These are phyloP conservation scores for Xylariaceae sp. DNA, from an alignment of 2,329 filamentous ascomycete genomes.

Conservation along the genomic window DNA sequence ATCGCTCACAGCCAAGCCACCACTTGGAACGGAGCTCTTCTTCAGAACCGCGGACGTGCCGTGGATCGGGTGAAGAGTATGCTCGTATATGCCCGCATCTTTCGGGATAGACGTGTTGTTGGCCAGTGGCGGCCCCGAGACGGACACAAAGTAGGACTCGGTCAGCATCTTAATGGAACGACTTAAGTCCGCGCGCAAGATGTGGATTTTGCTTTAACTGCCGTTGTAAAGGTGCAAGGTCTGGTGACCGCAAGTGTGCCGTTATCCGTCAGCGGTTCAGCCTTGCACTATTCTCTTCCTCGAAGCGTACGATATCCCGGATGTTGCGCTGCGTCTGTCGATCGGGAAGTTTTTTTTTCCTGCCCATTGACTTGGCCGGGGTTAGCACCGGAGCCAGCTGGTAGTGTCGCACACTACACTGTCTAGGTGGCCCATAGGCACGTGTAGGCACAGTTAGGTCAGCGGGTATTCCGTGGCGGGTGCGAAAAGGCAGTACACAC, in stretches of 20 bases:
- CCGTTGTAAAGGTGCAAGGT: neutral
- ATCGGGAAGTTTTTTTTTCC: neutral
- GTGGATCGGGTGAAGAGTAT: slow-evolving; percentile 73
- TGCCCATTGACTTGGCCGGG: neutral
- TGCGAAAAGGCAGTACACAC: too few relatives aligned
- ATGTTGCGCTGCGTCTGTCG: too few relatives aligned
- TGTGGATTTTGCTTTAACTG: neutral
- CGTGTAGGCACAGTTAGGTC: too few relatives aligned
- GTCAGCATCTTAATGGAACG: slow-evolving; percentile 44
- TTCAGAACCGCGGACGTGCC: slow-evolving; percentile 77
- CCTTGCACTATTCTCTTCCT: neutral
- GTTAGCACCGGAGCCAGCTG: neutral
- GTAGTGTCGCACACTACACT: neutral
- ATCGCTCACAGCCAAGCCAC: slow-evolving; percentile 72
- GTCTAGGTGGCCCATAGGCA: too few relatives aligned
- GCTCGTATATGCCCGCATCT: slow-evolving; percentile 82
- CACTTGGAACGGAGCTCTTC: slow-evolving; percentile 77
- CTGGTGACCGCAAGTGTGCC: neutral
- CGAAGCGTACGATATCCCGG: neutral
- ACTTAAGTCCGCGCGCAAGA: neutral
- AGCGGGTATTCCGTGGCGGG: too few relatives aligned
- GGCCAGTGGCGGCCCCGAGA: slow-evolving; percentile 52
- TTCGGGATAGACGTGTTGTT: slow-evolving; percentile 62
- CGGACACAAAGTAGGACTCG: slow-evolving; percentile 55
- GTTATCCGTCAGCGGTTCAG: neutral